Evolutionary conservation across 192 early-diverging fungal species (phyloP), one percentile per base, ranked within the genome.

Genomic region (Coemansia sp.): DNA sequence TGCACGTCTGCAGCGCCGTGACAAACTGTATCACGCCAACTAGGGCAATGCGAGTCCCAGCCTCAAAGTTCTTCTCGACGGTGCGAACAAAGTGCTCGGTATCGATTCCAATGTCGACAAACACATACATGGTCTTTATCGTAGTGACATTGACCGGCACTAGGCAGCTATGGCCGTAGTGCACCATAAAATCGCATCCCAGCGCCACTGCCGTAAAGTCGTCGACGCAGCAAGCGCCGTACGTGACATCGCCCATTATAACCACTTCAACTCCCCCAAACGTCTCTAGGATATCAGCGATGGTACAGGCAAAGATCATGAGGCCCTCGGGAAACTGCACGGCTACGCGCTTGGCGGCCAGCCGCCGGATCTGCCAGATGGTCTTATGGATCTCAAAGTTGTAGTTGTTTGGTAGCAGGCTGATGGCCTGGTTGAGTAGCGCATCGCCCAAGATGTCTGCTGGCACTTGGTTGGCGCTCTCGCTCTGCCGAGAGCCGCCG

Each of bases 301-400:
- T 97, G 0, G 90, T 87, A 46, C 95, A 92, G 3, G 96, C 91
- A 84, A 94, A 99, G 74, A 99, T 93, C 65, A 96, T 77, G 39
- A 99, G 85, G 4, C 98, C 98, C 70, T 99, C 98, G 19, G 98
- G 98, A 65, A 99, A 93, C 78, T 99, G 98, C 56, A 99, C 73
- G 1, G 96, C 96, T 15, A 98, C 94, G 85, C 90, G 91, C 46
- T 84, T 95, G 0, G 94, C 90, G 0, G 76, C 70, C 24, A 89
- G 81, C 37, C 90, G 88, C 51, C 83, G 84, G 29, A 99, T 87
- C 72, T 95, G 90, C 92, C 93, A 94, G 4, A 99, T 78, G 15
- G 94, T 94, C 75, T 99, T 99, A 82, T 96, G 93, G 45, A 99
- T 95, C 75, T 99, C 98, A 88, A 99, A 99, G 85, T 96, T 98